Conservation (phyloP, 1,284 basidiomycete species). For the Mycena citricolor region DNA sequence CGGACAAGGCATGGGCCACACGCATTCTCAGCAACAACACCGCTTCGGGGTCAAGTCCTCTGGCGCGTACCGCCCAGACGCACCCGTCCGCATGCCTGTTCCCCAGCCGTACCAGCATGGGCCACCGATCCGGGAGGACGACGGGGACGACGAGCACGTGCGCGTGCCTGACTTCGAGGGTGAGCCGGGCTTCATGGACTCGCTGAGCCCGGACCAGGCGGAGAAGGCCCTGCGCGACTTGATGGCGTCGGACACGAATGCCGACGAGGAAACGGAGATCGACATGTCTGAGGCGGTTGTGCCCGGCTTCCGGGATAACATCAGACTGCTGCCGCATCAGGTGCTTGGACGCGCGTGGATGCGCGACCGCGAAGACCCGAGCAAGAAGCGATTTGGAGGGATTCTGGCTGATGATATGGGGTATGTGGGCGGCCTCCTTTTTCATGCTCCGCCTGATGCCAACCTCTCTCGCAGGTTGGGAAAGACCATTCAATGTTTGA, state of each 20-base stretch:
- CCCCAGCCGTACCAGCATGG: constrained; percentile 18
- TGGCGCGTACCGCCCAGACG: background rate
- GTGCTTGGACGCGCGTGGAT: constrained; percentile 87
- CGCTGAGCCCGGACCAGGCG: constrained; percentile 44
- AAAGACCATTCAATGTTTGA: constrained; percentile 91
- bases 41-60: background rate
- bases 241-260: constrained; percentile 52
- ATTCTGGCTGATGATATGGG: constrained; percentile 95
- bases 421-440: constrained; percentile 38
- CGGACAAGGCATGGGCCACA: constrained; percentile 15
- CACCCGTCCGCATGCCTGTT: constrained; percentile 19
- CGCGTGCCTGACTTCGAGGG: constrained; percentile 33
- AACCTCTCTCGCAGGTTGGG: constrained; percentile 56
- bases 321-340: constrained; percentile 84
- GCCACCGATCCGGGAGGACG: constrained; percentile 4
- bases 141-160: constrained; percentile 19
- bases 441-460: constrained; percentile 9
- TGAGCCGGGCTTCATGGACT: constrained; percentile 25
- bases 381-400: constrained; percentile 77
- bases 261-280: constrained; percentile 57
- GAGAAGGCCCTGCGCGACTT: constrained; percentile 67
- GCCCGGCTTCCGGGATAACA: constrained; percentile 68
- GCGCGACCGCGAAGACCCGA: constrained; percentile 70
- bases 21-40: constrained; percentile 6
- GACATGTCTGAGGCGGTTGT: constrained; percentile 66